phyloP scores from a whole-genome alignment of 495 filamentous ascomycete genomes.

The Pseudevernia furfuracea region DNA sequence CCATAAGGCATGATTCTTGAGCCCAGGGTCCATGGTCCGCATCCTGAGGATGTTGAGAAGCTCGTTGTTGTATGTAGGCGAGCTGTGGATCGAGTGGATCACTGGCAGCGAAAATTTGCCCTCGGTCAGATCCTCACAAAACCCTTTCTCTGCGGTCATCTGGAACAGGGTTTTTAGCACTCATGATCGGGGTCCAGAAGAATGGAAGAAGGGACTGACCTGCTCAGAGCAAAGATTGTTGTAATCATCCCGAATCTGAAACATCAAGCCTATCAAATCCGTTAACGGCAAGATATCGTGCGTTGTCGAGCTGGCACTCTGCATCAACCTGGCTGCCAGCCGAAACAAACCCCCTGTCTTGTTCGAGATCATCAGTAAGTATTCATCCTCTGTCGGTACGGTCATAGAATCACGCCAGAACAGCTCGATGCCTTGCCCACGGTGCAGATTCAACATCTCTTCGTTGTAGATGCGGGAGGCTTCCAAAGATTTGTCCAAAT shows the following conservation, averaged over 20 bases:
- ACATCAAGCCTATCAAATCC: slow-evolving; percentile 12
- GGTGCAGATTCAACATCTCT: slow-evolving; percentile 14
- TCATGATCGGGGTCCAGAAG: not conserved
- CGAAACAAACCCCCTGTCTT: slow-evolving; percentile 20
- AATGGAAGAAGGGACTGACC: slow-evolving; percentile 6
- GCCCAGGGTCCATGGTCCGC: not conserved
- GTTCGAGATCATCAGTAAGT: slow-evolving; percentile 15
- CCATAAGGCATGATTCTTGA: slow-evolving; percentile 18
- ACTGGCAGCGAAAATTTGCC: slow-evolving; percentile 52
- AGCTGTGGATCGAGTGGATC: slow-evolving; percentile 23
- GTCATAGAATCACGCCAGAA: slow-evolving; percentile 19
- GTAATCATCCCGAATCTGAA: slow-evolving; percentile 21
- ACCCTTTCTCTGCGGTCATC: slow-evolving; percentile 46
- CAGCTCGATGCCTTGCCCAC: slow-evolving; percentile 10
- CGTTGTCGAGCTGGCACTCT: not conserved
- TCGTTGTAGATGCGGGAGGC: slow-evolving; percentile 33
- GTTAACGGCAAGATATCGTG: slow-evolving; percentile 14
- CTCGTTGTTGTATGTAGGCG: slow-evolving; percentile 17
- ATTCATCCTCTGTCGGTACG: slow-evolving; percentile 17
- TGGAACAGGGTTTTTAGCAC: slow-evolving; percentile 12
- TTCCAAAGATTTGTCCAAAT: slow-evolving; percentile 28
- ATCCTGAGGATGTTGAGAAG: slow-evolving; percentile 21
- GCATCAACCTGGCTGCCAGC: slow-evolving; percentile 17
- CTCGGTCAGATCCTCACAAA: slow-evolving; percentile 50
- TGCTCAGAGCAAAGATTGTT: slow-evolving; percentile 14